Evolutionary conservation across 176 grass and related monocot genomes (phyloP), one percentile per base, ranked within the genome.

Genomic region (Oryza meyeriana): DNA sequence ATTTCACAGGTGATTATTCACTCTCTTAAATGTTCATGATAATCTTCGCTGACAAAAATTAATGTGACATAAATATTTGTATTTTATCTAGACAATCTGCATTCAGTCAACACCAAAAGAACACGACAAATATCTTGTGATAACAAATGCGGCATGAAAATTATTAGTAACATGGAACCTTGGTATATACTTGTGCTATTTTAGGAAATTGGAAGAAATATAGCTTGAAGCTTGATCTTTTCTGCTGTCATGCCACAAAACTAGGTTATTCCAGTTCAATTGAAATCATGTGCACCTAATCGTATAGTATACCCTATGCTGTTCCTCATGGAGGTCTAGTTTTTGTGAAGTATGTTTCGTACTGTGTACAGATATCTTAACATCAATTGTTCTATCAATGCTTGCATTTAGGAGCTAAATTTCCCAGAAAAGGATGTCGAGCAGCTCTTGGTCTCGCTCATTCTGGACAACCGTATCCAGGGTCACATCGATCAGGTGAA

Each of bases 401-500:
- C 74, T 42, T 39, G 8, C 12, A n/a, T 85, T 12, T 66, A 98
- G 93, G 96, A 99, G 78, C 82, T 99, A 44, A 99, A 99, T 85
- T 77, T 99, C 13, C 96, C 96, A 0, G 96, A 99, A 82, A 99
- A 95, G 87, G 96, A 99, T 83, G 96, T 99, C 2, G 96, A 99
- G 79, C 96, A 99, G 82, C 90, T 99, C 20, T 80, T 99, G 78
- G 96, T 99, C 18, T 95, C 96, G 0, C 85, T 99, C 65, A 99
- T 99, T 76, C 87, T 99, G 71, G 96, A 99, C 75, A 99, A 99
- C 74, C 83, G 90, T 59, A 90, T 99, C 81, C 93, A 95, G 74
- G 96, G 96, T 42, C 96, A 99, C 85, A 99, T 99, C 18, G 96
- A 99, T 91, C 96, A 99, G 77, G 93, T 99, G 74, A 99, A 99